Base-by-base conservation (phyloP, 2,329 filamentous ascomycete genomes). In the Ceratocystis harringtonii region DNA sequence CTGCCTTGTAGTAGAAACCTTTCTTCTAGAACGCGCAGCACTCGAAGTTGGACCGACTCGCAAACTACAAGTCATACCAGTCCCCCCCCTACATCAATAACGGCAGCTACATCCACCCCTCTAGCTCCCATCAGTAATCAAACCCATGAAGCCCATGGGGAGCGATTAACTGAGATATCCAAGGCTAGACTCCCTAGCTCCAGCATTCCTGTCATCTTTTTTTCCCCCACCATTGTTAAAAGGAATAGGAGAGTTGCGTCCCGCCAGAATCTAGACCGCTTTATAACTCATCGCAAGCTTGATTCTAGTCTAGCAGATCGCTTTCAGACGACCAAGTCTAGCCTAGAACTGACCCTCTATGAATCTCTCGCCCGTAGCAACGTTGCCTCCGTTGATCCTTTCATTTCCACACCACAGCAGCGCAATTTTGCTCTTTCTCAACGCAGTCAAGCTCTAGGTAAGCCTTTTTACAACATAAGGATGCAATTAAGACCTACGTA, bases 381-480 rank as follows among this genome's bases (percentile, higher is more conserved):
- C 22, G 12, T 50, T 48, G 63, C 58, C n/a, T 65, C 66, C 22
- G 44, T 62, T 52, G 66, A 67, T 25, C 57, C 66, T 2, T 67
- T 67, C 30, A 58, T 65, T 22, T 63, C 63, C 17, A 67, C 66
- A 5, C 25, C 61, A 22, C 58, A 65, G 19, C 57, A 67, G 43
- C 64, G 61, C 25, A 32, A 62, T 41, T 50, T 58, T 55, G 43
- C 36, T n/a, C 58, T 62, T 22, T n/a, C 52, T 12, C 63, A 63
- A 12, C 57, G 60, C 28, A 64, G 63, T 15, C 61, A 65, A n/a
- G 50, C 50, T 30, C 32, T 62, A n/a, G 57, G 66, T 67, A 50
- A 48, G 66, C 43, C 12, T n/a, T 52, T 30, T 30, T 28, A 30
- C 19, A 22, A 6, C 22, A 5, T 2, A n/a, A 52, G n/a, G 17